Conservation (phyloP, 768 basidiomycete genomes). For the Clathrus columnatus region DNA sequence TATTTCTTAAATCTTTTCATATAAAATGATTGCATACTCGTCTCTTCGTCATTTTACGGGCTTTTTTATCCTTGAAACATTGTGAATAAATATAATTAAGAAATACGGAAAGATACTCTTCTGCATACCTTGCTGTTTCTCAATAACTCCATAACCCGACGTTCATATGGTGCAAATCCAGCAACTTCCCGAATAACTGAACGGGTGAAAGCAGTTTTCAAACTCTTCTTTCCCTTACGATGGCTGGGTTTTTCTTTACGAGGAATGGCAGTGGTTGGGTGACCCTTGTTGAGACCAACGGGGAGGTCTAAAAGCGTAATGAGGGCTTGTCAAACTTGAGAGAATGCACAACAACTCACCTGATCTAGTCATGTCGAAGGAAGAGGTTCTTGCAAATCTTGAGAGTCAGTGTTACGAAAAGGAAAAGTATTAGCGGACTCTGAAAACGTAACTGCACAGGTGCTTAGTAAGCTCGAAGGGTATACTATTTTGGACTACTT, state of each 20-base stretch:
- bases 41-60: conserved; percentile 98
- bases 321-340: background rate
- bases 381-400: conserved; percentile 43
- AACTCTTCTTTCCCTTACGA: conserved; percentile 85
- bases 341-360: conserved; percentile 39
- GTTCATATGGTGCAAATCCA: conserved; percentile 96
- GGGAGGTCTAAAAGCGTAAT: conserved; percentile 57
- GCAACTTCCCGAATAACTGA: conserved; percentile 93
- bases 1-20: background rate
- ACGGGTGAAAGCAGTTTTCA: conserved; percentile 90
- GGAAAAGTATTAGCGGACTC: conserved; percentile 14
- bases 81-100: background rate
- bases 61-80: conserved; percentile 90
- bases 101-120: background rate
- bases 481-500: background rate
- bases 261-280: conserved; percentile 78
- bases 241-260: conserved; percentile 72
- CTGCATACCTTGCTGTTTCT: conserved; percentile 81
- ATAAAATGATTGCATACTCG: conserved; percentile 53
- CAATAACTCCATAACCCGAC: conserved; percentile 95
- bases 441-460: conserved; percentile 13
- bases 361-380: conserved; percentile 61
- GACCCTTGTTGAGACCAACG: conserved; percentile 79
- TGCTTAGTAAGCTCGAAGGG: background rate
- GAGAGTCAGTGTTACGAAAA: conserved; percentile 7